Evolutionary conservation across 371 early-diverging fungal genomes (phyloP), one percentile per base, ranked within the genome.

Genomic region (Entomophthora muscae): DNA sequence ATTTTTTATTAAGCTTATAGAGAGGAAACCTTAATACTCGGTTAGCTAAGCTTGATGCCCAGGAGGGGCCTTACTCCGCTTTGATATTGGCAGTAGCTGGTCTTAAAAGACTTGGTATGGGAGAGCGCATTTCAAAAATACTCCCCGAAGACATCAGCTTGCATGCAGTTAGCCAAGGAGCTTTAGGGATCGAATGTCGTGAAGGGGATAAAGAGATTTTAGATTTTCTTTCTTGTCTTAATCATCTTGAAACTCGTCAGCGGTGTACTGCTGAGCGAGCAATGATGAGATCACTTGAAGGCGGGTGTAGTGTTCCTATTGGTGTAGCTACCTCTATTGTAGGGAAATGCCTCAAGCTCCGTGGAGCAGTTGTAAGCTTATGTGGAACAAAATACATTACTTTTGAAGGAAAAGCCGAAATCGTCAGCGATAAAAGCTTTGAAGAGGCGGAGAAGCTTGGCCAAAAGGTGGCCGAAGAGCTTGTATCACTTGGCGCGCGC

Each of bases 141-240:
- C 74, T 94, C 12, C 71, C 77, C n/a, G 65, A 77, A n/a, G 70
- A 68, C 2, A 72, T 75, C 31, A 85, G 88, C 56, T 75, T 90
- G 21, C 84, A 95, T 69, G 98, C 98, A 17, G 98, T 95, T 7
- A 93, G 95, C 3, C 95, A 97, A 76, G 95, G 94, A 63, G 92
- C 95, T 0, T 71, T 97, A 57, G 95, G 80, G 24, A 72, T 97
- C 31, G 95, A 97, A 71, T 86, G 87, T 64, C 79, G 94, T 32
- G 70, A 64, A 32, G 78, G 82, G 54, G 96, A 95, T 69, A 33
- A 61, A 1, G 64, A 70, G 7, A 75, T 73, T 0, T 61, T 70
- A 2, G 67, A 65, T 2, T 26, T 90, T 26, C 70, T 93, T 24
- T 66, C 68, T 12, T 65, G 70, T 1, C 75, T 95, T 29, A 79